These are phyloP conservation scores for Cryptococcus sp. DNA, from an alignment of 1,284 basidiomycete species.

Conservation along the genomic window DNA sequence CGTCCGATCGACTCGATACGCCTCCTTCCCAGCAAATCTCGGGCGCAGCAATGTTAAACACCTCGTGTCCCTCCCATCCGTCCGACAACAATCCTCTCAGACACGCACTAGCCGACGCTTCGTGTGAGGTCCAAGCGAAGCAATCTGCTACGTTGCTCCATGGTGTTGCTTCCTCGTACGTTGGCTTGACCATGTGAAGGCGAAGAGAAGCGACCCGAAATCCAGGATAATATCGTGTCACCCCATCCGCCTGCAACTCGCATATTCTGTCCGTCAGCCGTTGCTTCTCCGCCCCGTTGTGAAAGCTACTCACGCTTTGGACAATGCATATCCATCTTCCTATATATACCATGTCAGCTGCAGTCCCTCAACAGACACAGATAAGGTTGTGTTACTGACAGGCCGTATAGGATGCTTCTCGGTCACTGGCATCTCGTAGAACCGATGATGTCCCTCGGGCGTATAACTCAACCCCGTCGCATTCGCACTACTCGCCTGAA, in stretches of 20 bases:
- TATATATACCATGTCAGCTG: constrained; percentile 2
- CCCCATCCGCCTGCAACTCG: constrained; percentile 41
- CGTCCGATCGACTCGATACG: constrained; percentile 4
- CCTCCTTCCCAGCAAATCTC: constrained; percentile 28
- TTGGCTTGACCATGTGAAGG: constrained; percentile 33
- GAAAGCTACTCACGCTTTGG: constrained; percentile 29
- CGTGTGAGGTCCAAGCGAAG: constrained; percentile 37
- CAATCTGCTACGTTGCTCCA: constrained; percentile 21
- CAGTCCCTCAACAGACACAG: background rate
- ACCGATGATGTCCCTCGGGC: constrained; percentile 18
- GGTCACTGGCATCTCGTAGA: constrained; percentile 30
- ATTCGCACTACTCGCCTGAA: constrained; percentile 43
- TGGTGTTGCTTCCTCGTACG: constrained; percentile 11
- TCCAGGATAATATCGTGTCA: constrained; percentile 33
- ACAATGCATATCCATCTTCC: constrained; percentile 39
- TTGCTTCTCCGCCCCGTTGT: background rate
- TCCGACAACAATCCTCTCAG: constrained; percentile 30
- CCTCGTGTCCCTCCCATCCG: constrained; percentile 41
- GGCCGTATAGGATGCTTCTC: constrained; percentile 24
- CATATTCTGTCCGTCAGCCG: constrained; percentile 13
- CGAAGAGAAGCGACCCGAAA: constrained; percentile 44
- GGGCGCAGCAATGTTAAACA: constrained; percentile 41
- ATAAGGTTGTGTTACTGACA: constrained; percentile 20
- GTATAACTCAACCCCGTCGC: constrained; percentile 34
- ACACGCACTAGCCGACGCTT: constrained; percentile 34